Base-by-base conservation (phyloP, 2,329 filamentous ascomycete species). In the Huntiella moniliformis region DNA sequence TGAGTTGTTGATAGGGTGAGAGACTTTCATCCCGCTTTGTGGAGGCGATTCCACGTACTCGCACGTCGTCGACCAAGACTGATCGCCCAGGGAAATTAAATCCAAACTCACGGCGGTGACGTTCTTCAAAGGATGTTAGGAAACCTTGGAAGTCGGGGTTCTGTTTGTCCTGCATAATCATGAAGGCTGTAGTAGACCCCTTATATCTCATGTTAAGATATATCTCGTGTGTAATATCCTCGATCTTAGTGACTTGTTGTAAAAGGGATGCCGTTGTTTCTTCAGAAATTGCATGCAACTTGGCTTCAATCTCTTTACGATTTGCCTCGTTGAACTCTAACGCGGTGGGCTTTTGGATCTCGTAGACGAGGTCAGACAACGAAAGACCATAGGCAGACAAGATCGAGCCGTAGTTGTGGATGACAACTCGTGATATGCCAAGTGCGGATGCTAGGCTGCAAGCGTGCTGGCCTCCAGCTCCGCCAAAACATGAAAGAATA, bases 171-270 rank as follows among this genome's bases (percentile, higher is more conserved):
- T 80, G 84, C 52, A 91, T 64, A 41, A 93, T 75, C 86, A 94
- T 95, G 37, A 94, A 68, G 1, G 86, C 83, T 5, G 85, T 92
- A 57, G 94, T 86, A 0, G 86, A 94, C 8, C 86, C 86, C 33
- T 84, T 74, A 56, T 94, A 94, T 48, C 87, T 70, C 79, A 95
- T 86, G 58, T 95, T 94, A 47, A 96, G 73, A 56, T 94, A 95
- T 57, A 93, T 82, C 58, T 94, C 86, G 55, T 88, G 93, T 0
- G 77, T 70, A 17, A 94, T 82, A 31, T 83, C 75, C 4, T 72
- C 63, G 38, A 82, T 73, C 1, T 70, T 65, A 56, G 95, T 94
- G 0, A 86, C 87, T 60, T 95, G 87, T 2, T 81, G 78, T 16
- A 67, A 66, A 4, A 95, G 64, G 0, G 75, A 73, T 13, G 67